Evolutionary conservation across 495 filamentous ascomycete species (phyloP).

Genomic region (Thermothielavioides terrestris): DNA sequence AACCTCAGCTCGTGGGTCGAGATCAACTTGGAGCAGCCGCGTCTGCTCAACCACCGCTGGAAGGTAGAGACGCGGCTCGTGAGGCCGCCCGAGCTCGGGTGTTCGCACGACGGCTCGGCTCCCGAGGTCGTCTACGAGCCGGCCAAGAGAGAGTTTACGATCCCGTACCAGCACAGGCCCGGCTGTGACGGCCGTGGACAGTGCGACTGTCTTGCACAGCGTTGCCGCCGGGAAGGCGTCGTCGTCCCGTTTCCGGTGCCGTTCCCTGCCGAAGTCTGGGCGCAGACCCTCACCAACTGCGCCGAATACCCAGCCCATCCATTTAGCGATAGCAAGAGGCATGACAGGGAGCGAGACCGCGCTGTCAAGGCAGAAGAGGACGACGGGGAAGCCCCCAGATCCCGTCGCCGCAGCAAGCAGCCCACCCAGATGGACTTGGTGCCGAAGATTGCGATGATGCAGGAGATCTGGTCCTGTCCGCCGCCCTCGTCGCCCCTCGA

Average conservation of each 20-base stretch:
- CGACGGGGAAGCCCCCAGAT: conserved; percentile 6
- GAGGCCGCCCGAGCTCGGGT: conserved; percentile 39
- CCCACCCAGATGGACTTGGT: conserved; percentile 39
- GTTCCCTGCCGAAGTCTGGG: conserved; percentile 43
- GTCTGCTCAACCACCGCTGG: conserved; percentile 40
- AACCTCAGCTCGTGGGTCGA: conserved; percentile 43
- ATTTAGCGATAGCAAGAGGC: conserved; percentile 9
- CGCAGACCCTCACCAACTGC: conserved; percentile 38
- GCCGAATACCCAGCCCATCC: conserved; percentile 35
- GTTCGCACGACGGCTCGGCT: conserved; percentile 21
- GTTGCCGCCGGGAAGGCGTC: conserved; percentile 20
- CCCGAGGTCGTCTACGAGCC: conserved; percentile 25
- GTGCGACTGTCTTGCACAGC: conserved; percentile 24
- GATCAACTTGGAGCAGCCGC: conserved; percentile 37
- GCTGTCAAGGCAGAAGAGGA: conserved; percentile 12
- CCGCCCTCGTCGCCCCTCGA: conserved; percentile 22
- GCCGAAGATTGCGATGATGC: conserved; percentile 41
- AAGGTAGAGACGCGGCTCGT: conserved; percentile 39
- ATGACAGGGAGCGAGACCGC: background rate
- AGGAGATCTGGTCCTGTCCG: conserved; percentile 40
- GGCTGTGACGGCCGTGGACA: conserved; percentile 30
- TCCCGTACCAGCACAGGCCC: conserved; percentile 30
- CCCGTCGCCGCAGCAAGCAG: conserved; percentile 3
- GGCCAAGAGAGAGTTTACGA: conserved; percentile 26
- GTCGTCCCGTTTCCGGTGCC: conserved; percentile 44